Evolutionary conservation across 305 asterid species (phyloP).

Genomic region (Fraxinus baroniana): DNA sequence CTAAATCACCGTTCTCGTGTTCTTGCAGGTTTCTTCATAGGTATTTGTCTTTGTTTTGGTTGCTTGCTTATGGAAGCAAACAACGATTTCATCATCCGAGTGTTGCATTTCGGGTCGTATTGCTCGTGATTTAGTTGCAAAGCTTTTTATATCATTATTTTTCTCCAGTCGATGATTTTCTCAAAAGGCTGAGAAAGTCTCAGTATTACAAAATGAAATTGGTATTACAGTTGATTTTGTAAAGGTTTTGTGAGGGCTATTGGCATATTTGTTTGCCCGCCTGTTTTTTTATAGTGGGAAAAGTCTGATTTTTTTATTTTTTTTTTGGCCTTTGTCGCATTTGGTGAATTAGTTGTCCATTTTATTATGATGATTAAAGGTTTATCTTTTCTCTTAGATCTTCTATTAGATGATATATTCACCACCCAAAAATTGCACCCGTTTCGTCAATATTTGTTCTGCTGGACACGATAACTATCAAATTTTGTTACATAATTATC

Average conservation of each 20-base stretch:
- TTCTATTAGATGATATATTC: neutral
- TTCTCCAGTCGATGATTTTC: slow-evolving; percentile 22
- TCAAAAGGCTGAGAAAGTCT: slow-evolving; percentile 12
- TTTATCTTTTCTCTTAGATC: neutral
- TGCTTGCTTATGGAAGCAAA: slow-evolving; percentile 36
- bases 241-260: neutral
- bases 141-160: slow-evolving; percentile 27
- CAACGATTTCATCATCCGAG: slow-evolving; percentile 10
- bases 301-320: neutral
- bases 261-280: neutral
- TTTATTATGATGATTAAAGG: neutral
- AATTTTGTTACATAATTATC: neutral
- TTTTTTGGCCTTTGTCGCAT: too few relatives aligned
- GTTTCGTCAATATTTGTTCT: neutral
- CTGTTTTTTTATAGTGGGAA: neutral
- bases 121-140: slow-evolving; percentile 20
- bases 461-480: neutral
- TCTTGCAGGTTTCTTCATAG: slow-evolving; percentile 37
- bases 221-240: slow-evolving; percentile 12
- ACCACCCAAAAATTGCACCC: neutral
- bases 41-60: slow-evolving; percentile 22
- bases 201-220: neutral
- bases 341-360: neutral
- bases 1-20: slow-evolving; percentile 15
- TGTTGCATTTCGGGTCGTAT: slow-evolving; percentile 21